Base-by-base conservation (phyloP, 805 yeast species). In the Pichia eremophila region DNA sequence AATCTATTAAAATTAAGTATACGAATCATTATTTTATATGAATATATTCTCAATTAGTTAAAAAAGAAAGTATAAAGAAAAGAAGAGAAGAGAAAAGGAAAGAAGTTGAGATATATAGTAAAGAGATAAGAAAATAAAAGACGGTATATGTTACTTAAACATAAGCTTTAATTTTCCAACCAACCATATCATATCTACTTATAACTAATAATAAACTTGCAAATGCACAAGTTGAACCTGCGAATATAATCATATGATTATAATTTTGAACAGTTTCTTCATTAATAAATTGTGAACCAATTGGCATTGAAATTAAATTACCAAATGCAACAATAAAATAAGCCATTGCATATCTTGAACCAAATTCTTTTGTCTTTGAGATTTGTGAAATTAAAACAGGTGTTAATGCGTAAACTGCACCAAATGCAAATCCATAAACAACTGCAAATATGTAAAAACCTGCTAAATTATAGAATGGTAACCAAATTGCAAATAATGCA, bases 341-440 rank as follows among this genome's bases (percentile, higher is more conserved):
- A 54, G 79, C 72, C n/a, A 86, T 74, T 0, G 89, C 89, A 56
- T 76, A 83, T 19, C 83, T 65, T 50, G 77, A 78, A 28, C 90
- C 90, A 59, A 83, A 83, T 45, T 78, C 74, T 49, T 72, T 68
- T 0, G 79, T 77, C 8, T 72, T 72, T 15, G 81, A 74, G 14
- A 83, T 75, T 47, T 74, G 75, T 0, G 82, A 73, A 40, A 81
- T 69, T 44, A 85, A 76, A 9, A 77, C 83, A 0, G 88, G 85
- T 0, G 81, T 74, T 49, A 83, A 60, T 1, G 85, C 72, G 42
- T 81, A 68, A 5, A 80, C 75, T 25, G 83, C 73, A 6, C 84
- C 75, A 35, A 77, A 70, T 47, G 74, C 72, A 51, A 79, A 74
- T 0, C 87, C 87, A 55, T 58, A 59, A 28, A 58, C 27, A 4